Base-by-base conservation (phyloP, 495 filamentous ascomycete genomes). In the Ramalina peruviana region DNA sequence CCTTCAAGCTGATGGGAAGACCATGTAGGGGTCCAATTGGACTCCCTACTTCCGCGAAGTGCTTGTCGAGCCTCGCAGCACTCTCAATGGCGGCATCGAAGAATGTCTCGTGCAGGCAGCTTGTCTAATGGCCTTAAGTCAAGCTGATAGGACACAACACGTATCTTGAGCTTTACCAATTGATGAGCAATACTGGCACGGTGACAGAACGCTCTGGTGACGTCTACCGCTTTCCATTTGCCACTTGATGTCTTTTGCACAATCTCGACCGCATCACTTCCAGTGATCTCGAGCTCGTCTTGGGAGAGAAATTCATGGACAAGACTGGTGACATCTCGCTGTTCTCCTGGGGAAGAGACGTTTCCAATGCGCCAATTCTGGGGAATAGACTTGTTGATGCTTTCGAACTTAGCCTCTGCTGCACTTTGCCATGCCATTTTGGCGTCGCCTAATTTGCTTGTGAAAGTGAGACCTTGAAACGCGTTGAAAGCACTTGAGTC, bases 1-100 rank as follows among this genome's bases (percentile, higher is more conserved):
- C 81, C 61, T 84, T 85, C 12, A 85, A 60, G 46, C 77, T 81
- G 15, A 85, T 53, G 1, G 81, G 82, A 2, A 85, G 64, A 20
- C 81, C 81, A 51, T 85, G 81, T 0, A 85, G 62, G 1, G 78
- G 79, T 0, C 78, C 77, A 5, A 70, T 50, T n/a, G 73, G 67
- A 20, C 59, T 56, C 23, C 67, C 64, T 54, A 79, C 59, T 37
- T 72, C 55, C 5, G 60, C 57, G 17, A 72, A 69, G 58, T 81
- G 73, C 9, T 63, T 55, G 61, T 87, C 85, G 1, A 85, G 73
- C 15, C 63, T 56, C 44, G 66, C 67, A 3, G 85, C 85, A 17
- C 69, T 70, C 40, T 66, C 58, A 6, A 88, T 64, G 11, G 81
- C 83, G 11, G 69, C 65, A 11, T 76, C 67, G 60, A 85, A 85